A percentile compares a stretch with the other conserved stretches of the same genome.
Evolutionary conservation across 2,329 filamentous ascomycete genomes (phyloP).

Genomic region (Westerdykella ornata): DNA sequence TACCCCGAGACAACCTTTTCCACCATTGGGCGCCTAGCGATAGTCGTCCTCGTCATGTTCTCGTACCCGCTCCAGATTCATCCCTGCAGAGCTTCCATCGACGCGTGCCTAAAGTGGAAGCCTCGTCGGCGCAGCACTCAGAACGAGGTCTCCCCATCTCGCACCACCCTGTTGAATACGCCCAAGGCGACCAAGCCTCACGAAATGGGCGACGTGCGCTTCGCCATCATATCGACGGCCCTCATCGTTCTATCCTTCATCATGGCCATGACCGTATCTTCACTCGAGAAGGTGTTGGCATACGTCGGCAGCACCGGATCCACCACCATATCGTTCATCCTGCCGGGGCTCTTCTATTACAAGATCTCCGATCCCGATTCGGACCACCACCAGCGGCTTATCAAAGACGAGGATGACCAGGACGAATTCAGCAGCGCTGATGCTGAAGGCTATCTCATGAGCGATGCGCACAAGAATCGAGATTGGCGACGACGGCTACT

Average conservation of each 20-base stretch:
- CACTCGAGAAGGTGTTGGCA: constrained; percentile 81
- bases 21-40: constrained; percentile 89
- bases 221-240: constrained; percentile 78
- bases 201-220: constrained; percentile 76
- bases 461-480: constrained; percentile 49
- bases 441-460: constrained; percentile 40
- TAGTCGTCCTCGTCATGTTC: constrained; percentile 93
- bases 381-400: constrained; percentile 72
- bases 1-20: constrained; percentile 65
- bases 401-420: constrained; percentile 89
- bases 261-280: constrained; percentile 83
- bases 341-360: constrained; percentile 95
- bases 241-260: constrained; percentile 82
- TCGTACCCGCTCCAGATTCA: constrained; percentile 94
- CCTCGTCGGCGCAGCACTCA: constrained; percentile 44
- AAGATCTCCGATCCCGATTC: constrained; percentile 92
- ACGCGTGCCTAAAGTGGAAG: constrained; percentile 91
- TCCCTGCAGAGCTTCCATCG: constrained; percentile 88
- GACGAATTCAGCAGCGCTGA: constrained; percentile 54
- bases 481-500: constrained; percentile 59
- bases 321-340: constrained; percentile 93
- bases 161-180: constrained; percentile 42
- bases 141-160: constrained; percentile 37
- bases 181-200: constrained; percentile 28
- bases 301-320: constrained; percentile 94